Evolutionary conservation across 768 basidiomycete genomes (phyloP).

Genomic region (Panellus pusillus): DNA sequence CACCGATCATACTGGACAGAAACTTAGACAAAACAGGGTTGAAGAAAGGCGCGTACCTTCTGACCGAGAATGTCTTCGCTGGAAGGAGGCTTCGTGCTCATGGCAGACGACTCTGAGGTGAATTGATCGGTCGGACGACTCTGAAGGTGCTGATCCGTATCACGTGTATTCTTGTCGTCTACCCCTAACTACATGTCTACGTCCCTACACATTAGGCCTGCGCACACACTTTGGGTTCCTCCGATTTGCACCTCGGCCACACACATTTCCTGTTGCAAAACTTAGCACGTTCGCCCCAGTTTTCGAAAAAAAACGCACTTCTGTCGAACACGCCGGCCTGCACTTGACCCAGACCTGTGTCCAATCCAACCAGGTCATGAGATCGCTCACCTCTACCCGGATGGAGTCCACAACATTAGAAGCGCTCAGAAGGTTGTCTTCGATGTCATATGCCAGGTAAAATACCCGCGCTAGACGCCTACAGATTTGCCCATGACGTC

Average conservation of each 20-base stretch:
- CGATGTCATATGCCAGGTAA: constrained; percentile 1
- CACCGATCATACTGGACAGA: constrained; percentile 76
- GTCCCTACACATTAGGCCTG: neutral
- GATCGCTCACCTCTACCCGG: neutral
- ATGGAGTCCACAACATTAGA: neutral
- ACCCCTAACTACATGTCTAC: too few relatives aligned
- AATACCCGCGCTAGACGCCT: constrained; percentile 6
- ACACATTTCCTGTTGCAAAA: neutral
- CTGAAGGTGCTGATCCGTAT: too few relatives aligned
- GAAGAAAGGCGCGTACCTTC: constrained; percentile 61
- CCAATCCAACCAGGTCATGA: constrained; percentile 15
- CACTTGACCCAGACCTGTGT: constrained; percentile 11
- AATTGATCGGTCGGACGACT: too few relatives aligned
- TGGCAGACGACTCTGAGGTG: too few relatives aligned
- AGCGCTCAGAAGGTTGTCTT: neutral
- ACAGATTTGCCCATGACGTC: constrained; percentile 12
- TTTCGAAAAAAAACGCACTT: neutral
- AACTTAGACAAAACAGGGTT: constrained; percentile 17
- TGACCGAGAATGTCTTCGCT: constrained; percentile 90
- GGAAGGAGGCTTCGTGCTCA: constrained; percentile 57
- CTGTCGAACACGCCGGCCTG: neutral
- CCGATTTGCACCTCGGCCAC: neutral
- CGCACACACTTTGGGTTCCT: constrained; percentile 2
- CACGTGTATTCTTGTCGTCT: too few relatives aligned
- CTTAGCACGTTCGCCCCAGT: neutral